These are phyloP conservation scores for Saraca asoca DNA, from an alignment of 331 rosid species.

Conservation along the genomic window DNA sequence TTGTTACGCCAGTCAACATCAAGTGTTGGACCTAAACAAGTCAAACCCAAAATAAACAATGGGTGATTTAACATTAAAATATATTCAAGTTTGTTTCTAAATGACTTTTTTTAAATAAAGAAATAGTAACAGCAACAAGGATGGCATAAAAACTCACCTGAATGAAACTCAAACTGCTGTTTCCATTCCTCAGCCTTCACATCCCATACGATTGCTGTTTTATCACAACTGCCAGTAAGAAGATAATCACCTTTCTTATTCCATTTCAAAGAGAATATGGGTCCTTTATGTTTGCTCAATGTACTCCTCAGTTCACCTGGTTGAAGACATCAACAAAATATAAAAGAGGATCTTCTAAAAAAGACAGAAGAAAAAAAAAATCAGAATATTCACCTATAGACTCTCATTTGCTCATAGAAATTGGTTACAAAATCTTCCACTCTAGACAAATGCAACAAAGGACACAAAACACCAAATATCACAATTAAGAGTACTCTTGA, in stretches of 20 bases:
- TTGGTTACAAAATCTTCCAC: too few relatives aligned
- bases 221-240: conserved; percentile 47
- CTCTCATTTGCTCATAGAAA: too few relatives aligned
- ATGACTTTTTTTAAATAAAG: too few relatives aligned
- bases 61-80: too few relatives aligned
- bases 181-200: conserved; percentile 48
- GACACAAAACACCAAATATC: too few relatives aligned
- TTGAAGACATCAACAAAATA: conserved; percentile 20
- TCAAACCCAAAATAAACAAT: too few relatives aligned
- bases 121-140: too few relatives aligned
- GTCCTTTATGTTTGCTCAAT: conserved; percentile 47
- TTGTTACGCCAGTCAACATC: conserved; percentile 87
- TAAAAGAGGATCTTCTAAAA: conserved; percentile 7
- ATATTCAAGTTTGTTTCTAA: too few relatives aligned
- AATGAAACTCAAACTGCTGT: conserved; percentile 50
- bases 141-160: conserved; percentile 38
- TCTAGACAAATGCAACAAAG: too few relatives aligned
- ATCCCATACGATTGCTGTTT: conserved; percentile 49
- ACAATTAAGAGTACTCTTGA: too few relatives aligned
- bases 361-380: too few relatives aligned
- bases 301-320: conserved; percentile 45
- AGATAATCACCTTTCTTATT: conserved; percentile 51
- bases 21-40: conserved; percentile 70
- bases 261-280: conserved; percentile 48
- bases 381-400: too few relatives aligned